Evolutionary conservation across 169 alveolate genomes (phyloP), one percentile per base, ranked within the genome.

Genomic region (Plasmodium vivax): DNA sequence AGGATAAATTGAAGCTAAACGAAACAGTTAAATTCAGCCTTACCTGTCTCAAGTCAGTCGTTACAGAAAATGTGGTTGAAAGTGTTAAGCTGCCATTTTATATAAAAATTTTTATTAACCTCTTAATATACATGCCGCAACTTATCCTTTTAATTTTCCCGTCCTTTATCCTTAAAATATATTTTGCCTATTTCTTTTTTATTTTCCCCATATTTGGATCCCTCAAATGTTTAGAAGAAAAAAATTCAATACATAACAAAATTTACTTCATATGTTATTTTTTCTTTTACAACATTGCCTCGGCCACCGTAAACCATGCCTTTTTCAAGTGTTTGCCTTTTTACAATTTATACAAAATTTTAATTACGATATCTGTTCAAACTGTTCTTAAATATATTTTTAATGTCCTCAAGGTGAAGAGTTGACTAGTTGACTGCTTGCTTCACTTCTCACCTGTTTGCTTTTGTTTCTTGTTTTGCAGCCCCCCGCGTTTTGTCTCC

Each of bases 221-320:
- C 16, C 93, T 85, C 79, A 85, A 85, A 85, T 75, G 93, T 56
- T 85, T 85, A 85, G 93, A 85, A 71, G 85, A 85, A 75, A 85
- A 85, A 75, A 85, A 75, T 32, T n/a, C 19, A 32, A 19, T 75
- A 19, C 93, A 85, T 30, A 74, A 85, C 58, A 85, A 85, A 75
- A 85, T 85, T 16, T 85, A 85, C 81, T 85, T 75, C 43, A 85
- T 85, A 32, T 85, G 93, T 38, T 85, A 85, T 51, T 85, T 85
- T 54, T 85, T 85, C 36, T 85, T 85, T 85, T 85, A 85, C 32
- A 85, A 85, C 81, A 85, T 85, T 75, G 84, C 93, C 14, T 47
- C 93, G 4, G 45, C 62, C 58, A 75, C 85, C 16, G 93, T 85
- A 54, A 85, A 85, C 32, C 85, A 85, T 85, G 77, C 85, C n/a